Evolutionary conservation across 352 stramenopile genomes (phyloP), one percentile per base, ranked within the genome.

Genomic region (Phytopythium delawarense): DNA sequence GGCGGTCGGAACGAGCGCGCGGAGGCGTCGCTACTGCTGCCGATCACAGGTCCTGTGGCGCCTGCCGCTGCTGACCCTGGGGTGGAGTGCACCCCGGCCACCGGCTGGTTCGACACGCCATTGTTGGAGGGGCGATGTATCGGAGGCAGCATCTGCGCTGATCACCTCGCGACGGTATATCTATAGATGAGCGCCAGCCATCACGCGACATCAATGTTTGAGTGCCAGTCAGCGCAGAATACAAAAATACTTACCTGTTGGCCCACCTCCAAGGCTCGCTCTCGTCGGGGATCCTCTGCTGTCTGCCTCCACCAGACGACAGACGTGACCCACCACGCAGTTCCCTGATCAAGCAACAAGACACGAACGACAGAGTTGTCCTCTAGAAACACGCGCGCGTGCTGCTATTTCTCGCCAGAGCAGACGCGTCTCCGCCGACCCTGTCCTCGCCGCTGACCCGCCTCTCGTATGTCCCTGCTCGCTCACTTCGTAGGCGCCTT

Each of bases 401-500:
- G 21, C 4, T 59, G 53, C 35, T 59, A 59, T 59, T 59, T 59
- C 21, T 34, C 39, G 53, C 49, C 35, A 11, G 53, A 7, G 35
- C 21, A 3, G 20, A 21, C 13, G 18, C 21, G 35, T 46, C 53
- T 37, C 35, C 7, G 53, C 34, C n/a, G 35, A 37, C 46, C n/a
- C 25, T 59, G 53, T 37, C 23, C n/a, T 16, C 25, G 53, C 39
- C 39, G 23, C 53, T 8, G 4, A 11, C 21, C 35, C 34, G n/a
- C 35, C 32, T 30, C 53, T 49, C 53, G 34, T 49, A 48, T 49
- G 53, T 49, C 39, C 35, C 35, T 59, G 34, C 53, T 40, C 35
- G n/a, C 53, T 59, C 53, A 59, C 21, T 59, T 59, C 35, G 32
- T 59, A 4, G 53, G 34, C 25, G 18, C 8, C 23, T 61, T 61